Evolutionary conservation across 2,329 filamentous ascomycete species (phyloP).

Genomic region (Metarhizium guizhouense): DNA sequence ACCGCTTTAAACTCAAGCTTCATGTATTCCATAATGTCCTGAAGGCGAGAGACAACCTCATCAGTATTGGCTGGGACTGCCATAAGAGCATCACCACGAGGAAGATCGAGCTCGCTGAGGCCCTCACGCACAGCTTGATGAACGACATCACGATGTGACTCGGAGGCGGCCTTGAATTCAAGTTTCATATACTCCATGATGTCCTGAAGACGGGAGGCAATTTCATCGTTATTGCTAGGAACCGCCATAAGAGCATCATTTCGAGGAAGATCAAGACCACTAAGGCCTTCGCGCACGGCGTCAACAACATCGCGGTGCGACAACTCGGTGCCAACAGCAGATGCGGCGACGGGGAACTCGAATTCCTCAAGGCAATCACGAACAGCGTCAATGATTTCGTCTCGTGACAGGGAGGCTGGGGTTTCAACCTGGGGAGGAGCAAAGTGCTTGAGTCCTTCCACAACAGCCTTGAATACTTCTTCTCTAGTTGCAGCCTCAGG

Average conservation of each 20-base stretch:
- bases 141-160: slow-evolving; percentile 54
- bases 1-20: slow-evolving; percentile 50
- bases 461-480: slow-evolving; percentile 75
- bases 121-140: slow-evolving; percentile 18
- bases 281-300: slow-evolving; percentile 53
- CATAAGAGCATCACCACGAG: background rate
- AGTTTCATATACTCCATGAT: slow-evolving; percentile 52
- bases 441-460: slow-evolving; percentile 79
- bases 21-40: slow-evolving; percentile 57
- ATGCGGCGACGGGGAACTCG: slow-evolving; percentile 59
- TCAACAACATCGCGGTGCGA: slow-evolving; percentile 55
- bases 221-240: slow-evolving; percentile 35
- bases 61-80: slow-evolving; percentile 23
- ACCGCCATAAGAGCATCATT: slow-evolving; percentile 32
- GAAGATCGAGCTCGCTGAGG: background rate
- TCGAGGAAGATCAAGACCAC: slow-evolving; percentile 37
- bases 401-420: slow-evolving; percentile 60
- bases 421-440: slow-evolving; percentile 63
- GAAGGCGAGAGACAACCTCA: slow-evolving; percentile 45
- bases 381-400: slow-evolving; percentile 77
- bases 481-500: slow-evolving; percentile 62
- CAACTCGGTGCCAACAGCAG: slow-evolving; percentile 42
- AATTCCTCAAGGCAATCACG: slow-evolving; percentile 81
- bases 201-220: slow-evolving; percentile 51
- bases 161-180: slow-evolving; percentile 51